Percentiles rank a stretch among this genome's conserved stretches.
Conservation (phyloP, 2,329 filamentous ascomycete species). For the Penicillium decumbens region DNA sequence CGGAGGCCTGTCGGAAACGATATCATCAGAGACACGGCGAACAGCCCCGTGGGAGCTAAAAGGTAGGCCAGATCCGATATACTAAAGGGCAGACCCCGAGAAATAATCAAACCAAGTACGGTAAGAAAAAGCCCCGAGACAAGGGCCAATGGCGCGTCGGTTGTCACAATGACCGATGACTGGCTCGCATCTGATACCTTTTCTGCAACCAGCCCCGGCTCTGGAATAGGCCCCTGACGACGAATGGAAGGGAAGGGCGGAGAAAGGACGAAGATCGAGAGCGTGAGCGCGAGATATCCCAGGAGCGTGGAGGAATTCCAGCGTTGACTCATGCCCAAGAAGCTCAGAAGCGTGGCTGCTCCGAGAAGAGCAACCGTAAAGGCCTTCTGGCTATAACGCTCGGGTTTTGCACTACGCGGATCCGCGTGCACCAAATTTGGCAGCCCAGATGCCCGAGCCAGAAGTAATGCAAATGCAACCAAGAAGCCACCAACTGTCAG, state of each 20-base stretch:
- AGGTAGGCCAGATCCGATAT: constrained; percentile 24
- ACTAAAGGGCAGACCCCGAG: constrained; percentile 20
- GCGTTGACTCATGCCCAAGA: constrained; percentile 28
- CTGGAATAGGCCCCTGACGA: constrained; percentile 19
- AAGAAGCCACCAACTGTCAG: constrained; percentile 53
- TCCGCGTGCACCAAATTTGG: constrained; percentile 22
- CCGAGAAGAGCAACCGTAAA: constrained; percentile 25
- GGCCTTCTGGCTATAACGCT: constrained; percentile 27
- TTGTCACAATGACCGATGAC: constrained; percentile 15
- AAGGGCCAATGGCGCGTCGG: constrained; percentile 28
- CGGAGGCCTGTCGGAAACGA: constrained; percentile 24
- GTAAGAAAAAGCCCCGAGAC: constrained; percentile 26
- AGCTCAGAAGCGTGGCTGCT: constrained; percentile 23
- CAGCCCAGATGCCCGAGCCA: constrained; percentile 46
- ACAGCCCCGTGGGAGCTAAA: constrained; percentile 19
- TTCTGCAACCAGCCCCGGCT: constrained; percentile 23
- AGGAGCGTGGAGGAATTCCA: constrained; percentile 39
- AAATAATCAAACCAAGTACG: constrained; percentile 22
- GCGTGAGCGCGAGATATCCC: constrained; percentile 47
- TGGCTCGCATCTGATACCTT: constrained; percentile 9
- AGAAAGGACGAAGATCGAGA: constrained; percentile 47
- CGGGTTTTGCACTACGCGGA: constrained; percentile 10
- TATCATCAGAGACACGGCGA: constrained; percentile 28
- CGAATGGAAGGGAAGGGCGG: constrained; percentile 40
- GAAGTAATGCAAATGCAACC: constrained; percentile 50